Evolutionary conservation across 2,329 filamentous ascomycete genomes (phyloP).

Genomic region (Colletotrichum sidae): DNA sequence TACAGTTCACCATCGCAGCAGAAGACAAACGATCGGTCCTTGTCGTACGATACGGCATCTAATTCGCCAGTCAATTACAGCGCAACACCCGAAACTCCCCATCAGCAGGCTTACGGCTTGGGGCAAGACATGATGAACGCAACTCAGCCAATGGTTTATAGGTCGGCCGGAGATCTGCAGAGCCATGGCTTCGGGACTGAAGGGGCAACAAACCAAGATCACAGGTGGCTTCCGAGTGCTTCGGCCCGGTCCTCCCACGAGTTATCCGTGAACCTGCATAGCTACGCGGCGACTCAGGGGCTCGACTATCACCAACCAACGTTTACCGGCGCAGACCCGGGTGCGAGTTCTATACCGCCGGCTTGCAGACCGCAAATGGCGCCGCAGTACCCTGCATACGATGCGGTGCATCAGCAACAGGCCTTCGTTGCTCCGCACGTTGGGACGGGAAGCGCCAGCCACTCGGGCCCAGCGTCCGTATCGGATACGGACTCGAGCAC

Average conservation of each 20-base stretch:
- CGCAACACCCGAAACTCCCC: constrained; percentile 5
- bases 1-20: constrained; percentile 9
- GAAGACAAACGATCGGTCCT: neutral
- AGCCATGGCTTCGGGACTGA: constrained; percentile 4
- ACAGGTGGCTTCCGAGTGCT: constrained; percentile 3
- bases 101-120: constrained; percentile 10
- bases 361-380: constrained; percentile 6
- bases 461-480: constrained; percentile 7
- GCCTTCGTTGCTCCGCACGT: constrained; percentile 6
- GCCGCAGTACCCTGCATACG: constrained; percentile 13
- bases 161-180: neutral
- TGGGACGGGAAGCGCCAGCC: neutral
- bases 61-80: constrained; percentile 17
- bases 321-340: constrained; percentile 2
- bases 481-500: constrained; percentile 10
- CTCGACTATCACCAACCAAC: constrained; percentile 14
- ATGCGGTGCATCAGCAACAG: constrained; percentile 9
- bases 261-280: constrained; percentile 7
- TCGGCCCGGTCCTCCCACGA: neutral
- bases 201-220: neutral
- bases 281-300: constrained; percentile 13
- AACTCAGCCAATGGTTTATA: constrained; percentile 2
- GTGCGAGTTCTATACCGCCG: neutral
- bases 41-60: constrained; percentile 10
- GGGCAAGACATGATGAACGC: constrained; percentile 2